Base-by-base conservation (phyloP, 2,329 filamentous ascomycete species). In the Seiridium unicorne region DNA sequence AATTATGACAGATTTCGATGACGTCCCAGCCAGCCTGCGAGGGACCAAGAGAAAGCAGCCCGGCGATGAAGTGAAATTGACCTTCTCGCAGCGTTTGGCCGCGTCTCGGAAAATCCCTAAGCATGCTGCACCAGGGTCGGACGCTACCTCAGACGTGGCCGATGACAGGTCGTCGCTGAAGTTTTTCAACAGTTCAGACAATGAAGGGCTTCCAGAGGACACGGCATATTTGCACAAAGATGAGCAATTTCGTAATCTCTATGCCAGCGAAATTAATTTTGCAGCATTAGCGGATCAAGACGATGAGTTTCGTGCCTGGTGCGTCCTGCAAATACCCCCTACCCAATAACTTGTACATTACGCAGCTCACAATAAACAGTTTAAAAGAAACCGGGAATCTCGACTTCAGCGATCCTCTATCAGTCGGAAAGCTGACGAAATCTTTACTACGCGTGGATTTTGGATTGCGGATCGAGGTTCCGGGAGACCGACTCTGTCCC, bases 401-500 rank as follows among this genome's bases (percentile, higher is more conserved):
- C 34, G 87, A 97, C 75, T 98, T 98, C 68, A 88, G 86, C 56
- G 84, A 97, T 68, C 89, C 93, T 4, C 77, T 82, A 55, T 86
- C 91, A 31, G 85, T 96, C 7, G 85, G 90, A 85, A 93, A 88
- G 66, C 80, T 98, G 54, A 96, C 93, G 9, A 93, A 90, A 70
- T 88, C 89, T 18, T 81, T 97, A 1, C 80, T 98, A 18, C 85
- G 84, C 61, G 76, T 84, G 11, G 89, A 97, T 73, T 98, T 97
- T 73, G 82, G 81, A 10, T 75, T 98, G 7, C 69, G 79, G 1
- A 77, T 97, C 11, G 80, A 89, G 5, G 79, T 98, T 1, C 93
- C 93, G 0, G 76, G 84, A 34, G 88, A 97, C 72, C 83, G 94
- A 31, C 80, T 99, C 1, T 98, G 94, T 70, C 95, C 94, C 10